Percentiles rank a stretch among this genome's conserved stretches.
Evolutionary conservation across 1,284 basidiomycete species (phyloP).

Genomic region (Ustilago cynodontis): DNA sequence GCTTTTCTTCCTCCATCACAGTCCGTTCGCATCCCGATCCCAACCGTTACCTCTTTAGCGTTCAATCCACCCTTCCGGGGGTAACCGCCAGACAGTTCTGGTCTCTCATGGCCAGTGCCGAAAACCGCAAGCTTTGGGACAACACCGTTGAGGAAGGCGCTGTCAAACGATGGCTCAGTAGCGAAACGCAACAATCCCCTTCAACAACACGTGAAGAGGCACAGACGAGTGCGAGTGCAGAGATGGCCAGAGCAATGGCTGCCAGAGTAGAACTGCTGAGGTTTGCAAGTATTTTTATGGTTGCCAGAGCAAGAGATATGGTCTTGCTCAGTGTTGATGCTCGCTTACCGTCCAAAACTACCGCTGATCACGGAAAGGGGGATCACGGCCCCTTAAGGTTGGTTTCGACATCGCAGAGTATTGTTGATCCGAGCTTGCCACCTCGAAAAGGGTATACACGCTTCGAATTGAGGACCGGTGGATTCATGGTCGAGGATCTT

Average conservation of each 20-base stretch:
- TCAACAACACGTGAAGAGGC: background rate
- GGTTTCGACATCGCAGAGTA: slow-evolving; percentile 53
- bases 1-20: slow-evolving; percentile 50
- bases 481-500: slow-evolving; percentile 64
- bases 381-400: slow-evolving; percentile 39
- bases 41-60: slow-evolving; percentile 55
- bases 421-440: slow-evolving; percentile 47
- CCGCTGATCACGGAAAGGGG: background rate
- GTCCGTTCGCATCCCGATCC: slow-evolving; percentile 57
- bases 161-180: slow-evolving; percentile 48
- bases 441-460: slow-evolving; percentile 58
- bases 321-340: slow-evolving; percentile 58
- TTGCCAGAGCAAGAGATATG: slow-evolving; percentile 63
- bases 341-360: slow-evolving; percentile 37
- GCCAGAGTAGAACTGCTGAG: slow-evolving; percentile 53
- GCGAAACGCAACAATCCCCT: slow-evolving; percentile 10
- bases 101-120: slow-evolving; percentile 62
- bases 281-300: slow-evolving; percentile 65
- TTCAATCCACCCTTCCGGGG: slow-evolving; percentile 53
- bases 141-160: slow-evolving; percentile 46
- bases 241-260: slow-evolving; percentile 29
- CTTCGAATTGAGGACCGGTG: slow-evolving; percentile 57
- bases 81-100: slow-evolving; percentile 60
- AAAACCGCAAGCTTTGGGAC: slow-evolving; percentile 62
- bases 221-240: slow-evolving; percentile 1